A percentile compares a stretch with the other conserved stretches of the same genome.
Evolutionary conservation across 257 asterid species (phyloP).

Genomic region (Mentha longifolia): DNA sequence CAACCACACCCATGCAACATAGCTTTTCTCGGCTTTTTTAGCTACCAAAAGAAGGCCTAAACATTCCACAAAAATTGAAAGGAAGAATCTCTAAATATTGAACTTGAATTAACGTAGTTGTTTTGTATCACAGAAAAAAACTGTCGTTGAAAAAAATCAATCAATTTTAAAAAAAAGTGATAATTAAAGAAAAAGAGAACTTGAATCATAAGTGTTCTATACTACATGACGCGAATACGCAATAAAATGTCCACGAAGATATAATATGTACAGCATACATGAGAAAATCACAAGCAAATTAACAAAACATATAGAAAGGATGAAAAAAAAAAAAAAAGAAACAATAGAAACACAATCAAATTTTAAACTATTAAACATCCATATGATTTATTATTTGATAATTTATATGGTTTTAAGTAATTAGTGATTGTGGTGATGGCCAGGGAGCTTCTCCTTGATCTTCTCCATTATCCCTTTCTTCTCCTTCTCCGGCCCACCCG

Average conservation of each 20-base stretch:
- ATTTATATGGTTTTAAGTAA: not conserved
- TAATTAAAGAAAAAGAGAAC: too few species aligned
- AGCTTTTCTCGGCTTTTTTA: too few species aligned
- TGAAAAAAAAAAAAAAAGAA: not conserved
- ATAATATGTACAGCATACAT: not conserved
- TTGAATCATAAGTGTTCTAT: too few species aligned
- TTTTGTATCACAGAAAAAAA: too few species aligned
- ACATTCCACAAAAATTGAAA: too few species aligned
- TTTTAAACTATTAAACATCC: too few species aligned
- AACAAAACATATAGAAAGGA: not conserved
- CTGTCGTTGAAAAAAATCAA: too few species aligned
- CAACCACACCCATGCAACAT: too few species aligned
- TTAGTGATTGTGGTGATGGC: slow-evolving; percentile 57
- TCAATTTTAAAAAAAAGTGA: too few species aligned
- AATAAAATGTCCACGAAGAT: not conserved
- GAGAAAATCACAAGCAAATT: not conserved
- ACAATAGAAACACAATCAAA: not conserved
- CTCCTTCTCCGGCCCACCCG: slow-evolving; percentile 49
- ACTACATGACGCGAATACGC: not conserved
- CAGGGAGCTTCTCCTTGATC: slow-evolving; percentile 81
- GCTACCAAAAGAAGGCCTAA: too few species aligned
- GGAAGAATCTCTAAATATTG: too few species aligned
- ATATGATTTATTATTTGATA: not conserved
- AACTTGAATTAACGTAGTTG: too few species aligned
- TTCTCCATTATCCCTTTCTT: slow-evolving; percentile 77